Percentiles rank a stretch among this genome's conserved stretches.
These are phyloP conservation scores for Rosa rugosa DNA, from an alignment of 306 rosid species.

Conservation along the genomic window DNA sequence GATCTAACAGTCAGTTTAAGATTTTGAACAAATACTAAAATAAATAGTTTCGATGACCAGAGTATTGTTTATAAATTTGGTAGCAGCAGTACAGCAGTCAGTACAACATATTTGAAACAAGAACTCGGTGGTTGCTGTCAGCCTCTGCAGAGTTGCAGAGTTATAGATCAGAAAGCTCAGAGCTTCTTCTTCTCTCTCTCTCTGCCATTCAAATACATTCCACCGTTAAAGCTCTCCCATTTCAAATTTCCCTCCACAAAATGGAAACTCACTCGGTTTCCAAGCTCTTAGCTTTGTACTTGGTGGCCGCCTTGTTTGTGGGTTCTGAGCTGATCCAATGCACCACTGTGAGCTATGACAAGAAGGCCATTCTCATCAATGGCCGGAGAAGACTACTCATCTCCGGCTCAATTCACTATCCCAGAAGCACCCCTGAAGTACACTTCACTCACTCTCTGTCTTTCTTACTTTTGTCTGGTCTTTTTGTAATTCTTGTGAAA, in stretches of 20 bases:
- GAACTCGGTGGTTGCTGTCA: constrained; percentile 25
- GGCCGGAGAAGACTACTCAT: constrained; percentile 81
- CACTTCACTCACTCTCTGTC: constrained; percentile 16
- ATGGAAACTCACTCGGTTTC: constrained; percentile 60
- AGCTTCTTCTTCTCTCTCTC: constrained; percentile 6
- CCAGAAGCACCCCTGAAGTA: constrained; percentile 96
- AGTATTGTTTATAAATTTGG: not conserved
- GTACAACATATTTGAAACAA: constrained; percentile 14
- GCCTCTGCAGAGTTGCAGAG: constrained; percentile 19
- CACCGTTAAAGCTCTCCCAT: not conserved
- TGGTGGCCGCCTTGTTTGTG: constrained; percentile 39
- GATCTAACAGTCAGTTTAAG: not conserved
- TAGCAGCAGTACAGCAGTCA: not conserved
- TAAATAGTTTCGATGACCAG: not conserved
- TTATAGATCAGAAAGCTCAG: constrained; percentile 35
- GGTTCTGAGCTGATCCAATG: constrained; percentile 49
- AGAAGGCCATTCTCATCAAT: constrained; percentile 77
- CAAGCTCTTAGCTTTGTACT: constrained; percentile 39
- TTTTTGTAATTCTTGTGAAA: constrained; percentile 9
- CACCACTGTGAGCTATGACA: constrained; percentile 68
- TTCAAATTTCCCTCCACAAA: constrained; percentile 41
- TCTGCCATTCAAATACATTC: constrained; percentile 6
- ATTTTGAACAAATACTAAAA: not conserved
- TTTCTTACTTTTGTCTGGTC: not conserved
- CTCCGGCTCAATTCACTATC: constrained; percentile 97